phyloP scores from a whole-genome alignment of 331 rosid genomes.

The Prunus yedoensis region DNA sequence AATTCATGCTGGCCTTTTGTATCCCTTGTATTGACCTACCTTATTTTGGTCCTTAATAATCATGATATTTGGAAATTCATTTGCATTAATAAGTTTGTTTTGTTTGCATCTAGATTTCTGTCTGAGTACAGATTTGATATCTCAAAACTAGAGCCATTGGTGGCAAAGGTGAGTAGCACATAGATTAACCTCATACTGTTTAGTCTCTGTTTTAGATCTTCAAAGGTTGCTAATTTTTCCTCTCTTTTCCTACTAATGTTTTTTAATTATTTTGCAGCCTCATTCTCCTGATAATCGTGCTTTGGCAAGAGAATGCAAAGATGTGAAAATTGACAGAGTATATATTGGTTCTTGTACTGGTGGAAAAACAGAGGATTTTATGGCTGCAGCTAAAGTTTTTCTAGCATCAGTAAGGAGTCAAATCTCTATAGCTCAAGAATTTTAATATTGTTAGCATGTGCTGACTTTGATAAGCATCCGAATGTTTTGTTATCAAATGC shows the following conservation, averaged over 20 bases:
- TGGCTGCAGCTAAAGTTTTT: conserved; percentile 88
- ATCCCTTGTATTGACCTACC: not conserved
- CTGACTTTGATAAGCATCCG: not conserved
- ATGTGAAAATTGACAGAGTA: conserved; percentile 91
- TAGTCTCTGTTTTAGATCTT: not conserved
- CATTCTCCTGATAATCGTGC: conserved; percentile 98
- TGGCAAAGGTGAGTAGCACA: conserved; percentile 70
- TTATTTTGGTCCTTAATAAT: conserved; percentile 2
- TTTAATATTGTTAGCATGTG: not conserved
- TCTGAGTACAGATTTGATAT: conserved; percentile 84
- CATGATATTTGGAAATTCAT: not conserved
- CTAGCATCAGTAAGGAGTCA: conserved; percentile 70
- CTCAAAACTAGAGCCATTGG: conserved; percentile 90
- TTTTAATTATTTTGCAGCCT: conserved; percentile 58
- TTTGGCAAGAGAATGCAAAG: conserved; percentile 97
- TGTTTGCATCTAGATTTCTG: conserved; percentile 66
- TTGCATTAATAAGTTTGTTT: conserved; percentile 19
- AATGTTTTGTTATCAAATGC: not conserved
- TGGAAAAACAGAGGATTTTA: conserved; percentile 92
- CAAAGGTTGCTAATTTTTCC: not conserved
- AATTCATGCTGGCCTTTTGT: not conserved
- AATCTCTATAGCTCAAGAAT: conserved; percentile 6
- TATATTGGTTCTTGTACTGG: conserved; percentile 98
- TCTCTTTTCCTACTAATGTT: conserved; percentile 3
- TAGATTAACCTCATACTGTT: not conserved